phyloP scores from a whole-genome alignment of 768 basidiomycete genomes.

The Lactifluus rugatus region DNA sequence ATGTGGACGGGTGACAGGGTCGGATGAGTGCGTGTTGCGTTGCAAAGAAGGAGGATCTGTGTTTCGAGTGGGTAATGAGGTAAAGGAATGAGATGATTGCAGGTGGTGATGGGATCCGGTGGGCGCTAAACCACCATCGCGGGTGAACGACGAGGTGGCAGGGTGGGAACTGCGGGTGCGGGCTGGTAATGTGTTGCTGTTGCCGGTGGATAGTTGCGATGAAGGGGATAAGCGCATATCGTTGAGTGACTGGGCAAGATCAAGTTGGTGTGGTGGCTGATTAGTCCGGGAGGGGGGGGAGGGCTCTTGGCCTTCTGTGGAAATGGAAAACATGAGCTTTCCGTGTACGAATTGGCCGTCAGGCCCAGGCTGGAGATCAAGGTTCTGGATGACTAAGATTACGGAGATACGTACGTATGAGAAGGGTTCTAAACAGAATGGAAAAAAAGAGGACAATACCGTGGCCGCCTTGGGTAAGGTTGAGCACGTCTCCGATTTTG shows the following conservation, averaged over 20 bases:
- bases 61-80: slow-evolving; percentile 8
- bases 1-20: not conserved
- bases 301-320: slow-evolving; percentile 24
- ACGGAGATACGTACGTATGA: not conserved
- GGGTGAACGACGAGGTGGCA: not conserved
- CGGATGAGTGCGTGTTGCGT: slow-evolving; percentile 5
- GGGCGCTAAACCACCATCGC: slow-evolving; percentile 9
- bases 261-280: slow-evolving; percentile 19
- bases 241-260: slow-evolving; percentile 6
- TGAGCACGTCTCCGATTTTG: slow-evolving; percentile 32
- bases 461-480: slow-evolving; percentile 29
- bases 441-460: slow-evolving; percentile 4
- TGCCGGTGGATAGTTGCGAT: not conserved
- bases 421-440: not conserved
- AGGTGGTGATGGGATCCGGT: not conserved
- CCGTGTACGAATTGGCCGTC: slow-evolving; percentile 77
- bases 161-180: slow-evolving; percentile 12
- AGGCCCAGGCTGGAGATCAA: slow-evolving; percentile 61
- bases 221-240: slow-evolving; percentile 10
- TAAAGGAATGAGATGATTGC: slow-evolving; percentile 14
- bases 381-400: slow-evolving; percentile 52
- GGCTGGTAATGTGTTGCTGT: not conserved
- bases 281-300: slow-evolving; percentile 14
- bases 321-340: slow-evolving; percentile 58
- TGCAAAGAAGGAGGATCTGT: slow-evolving; percentile 24